Conservation (phyloP, 2,329 filamentous ascomycete species). For the Coniochaeta hoffmannii region DNA sequence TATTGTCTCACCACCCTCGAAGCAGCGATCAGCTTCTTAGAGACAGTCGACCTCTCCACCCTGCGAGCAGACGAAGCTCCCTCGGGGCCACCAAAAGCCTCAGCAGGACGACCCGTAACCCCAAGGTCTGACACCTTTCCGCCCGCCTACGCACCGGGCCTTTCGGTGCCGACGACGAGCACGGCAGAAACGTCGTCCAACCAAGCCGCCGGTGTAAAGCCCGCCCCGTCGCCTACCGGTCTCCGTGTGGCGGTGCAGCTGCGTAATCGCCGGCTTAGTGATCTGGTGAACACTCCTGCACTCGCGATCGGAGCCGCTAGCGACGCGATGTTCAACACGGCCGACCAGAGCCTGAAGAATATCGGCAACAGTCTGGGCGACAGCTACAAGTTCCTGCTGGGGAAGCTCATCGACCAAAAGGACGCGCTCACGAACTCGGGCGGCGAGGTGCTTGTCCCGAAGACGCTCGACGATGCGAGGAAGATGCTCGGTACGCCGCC, state of each 20-base stretch:
- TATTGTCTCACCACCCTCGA: slow-evolving; percentile 97
- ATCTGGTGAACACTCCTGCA: slow-evolving; percentile 77
- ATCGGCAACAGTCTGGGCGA: slow-evolving; percentile 86
- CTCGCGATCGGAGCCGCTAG: slow-evolving; percentile 75
- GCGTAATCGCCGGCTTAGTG: slow-evolving; percentile 72
- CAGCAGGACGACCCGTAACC: slow-evolving; percentile 36
- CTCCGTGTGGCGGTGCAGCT: slow-evolving; percentile 39
- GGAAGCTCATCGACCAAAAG: slow-evolving; percentile 71
- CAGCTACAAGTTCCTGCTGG: slow-evolving; percentile 89
- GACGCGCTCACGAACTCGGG: slow-evolving; percentile 31
- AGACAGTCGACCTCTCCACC: slow-evolving; percentile 90
- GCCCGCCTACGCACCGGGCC: slow-evolving; percentile 43
- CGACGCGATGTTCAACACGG: slow-evolving; percentile 78
- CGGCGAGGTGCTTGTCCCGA: slow-evolving; percentile 59
- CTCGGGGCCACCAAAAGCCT: slow-evolving; percentile 56
- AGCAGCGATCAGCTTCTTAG: slow-evolving; percentile 86
- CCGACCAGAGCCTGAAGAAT: slow-evolving; percentile 85
- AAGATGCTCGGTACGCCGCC: slow-evolving; percentile 75
- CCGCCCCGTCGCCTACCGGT: slow-evolving; percentile 29
- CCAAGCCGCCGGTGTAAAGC: slow-evolving; percentile 23
- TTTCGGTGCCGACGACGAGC: slow-evolving; percentile 24
- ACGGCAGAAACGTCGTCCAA: slow-evolving; percentile 25
- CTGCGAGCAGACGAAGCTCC: slow-evolving; percentile 72
- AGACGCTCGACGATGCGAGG: slow-evolving; percentile 86
- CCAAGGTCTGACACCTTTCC: slow-evolving; percentile 49